Base-by-base conservation (phyloP, 2,329 filamentous ascomycete genomes). In the Microcyclospora tardicrescens region DNA sequence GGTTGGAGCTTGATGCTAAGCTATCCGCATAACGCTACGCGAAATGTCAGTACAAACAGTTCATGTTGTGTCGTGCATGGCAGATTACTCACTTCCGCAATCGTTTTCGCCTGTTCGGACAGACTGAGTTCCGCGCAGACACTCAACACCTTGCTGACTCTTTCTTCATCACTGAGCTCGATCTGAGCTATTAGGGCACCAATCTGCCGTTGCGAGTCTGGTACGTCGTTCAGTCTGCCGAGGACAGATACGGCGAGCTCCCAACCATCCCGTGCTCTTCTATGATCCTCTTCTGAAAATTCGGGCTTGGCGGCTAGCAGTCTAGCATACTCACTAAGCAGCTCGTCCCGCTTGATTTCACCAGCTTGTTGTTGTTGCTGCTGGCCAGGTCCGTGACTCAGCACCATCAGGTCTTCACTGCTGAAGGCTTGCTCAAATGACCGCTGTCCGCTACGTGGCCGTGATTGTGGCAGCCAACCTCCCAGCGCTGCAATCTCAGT, bases 191-290 rank as follows among this genome's bases (percentile, higher is more conserved):
- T 68, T 44, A 95, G 65, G 42, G 81, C 73, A 31, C 77, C 72
- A 10, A 95, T 82, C 42, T 79, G 79, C 46, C 80, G 74, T 54
- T 83, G 79, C 6, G 83, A 83, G 36, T 75, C 72, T 35, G 75
- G 68, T 1, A 72, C 67, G 42, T 86, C 77, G 54, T 93, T 81
- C 56, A 96, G 72, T 38, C 89, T 77, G 9, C 82, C 83, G 34
- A 95, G 68, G 10, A 94, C 73, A 43, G 85, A 77, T 33, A 95
- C 77, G 0, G 86, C 82, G 54, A 95, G 64, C 62, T 95, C 85
- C 89, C 89, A 96, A 8, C 89, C 87, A 50, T 87, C 52, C 13
- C 43, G 36, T 6, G 51, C 50, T 14, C 45, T 49, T 31, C 55
- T 57, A 2, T 52, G 54, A 41, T 61, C 52, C 16, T 41, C 38